Base-by-base conservation (phyloP, 768 basidiomycete species). In the Phlebiopsis flavidoalba region DNA sequence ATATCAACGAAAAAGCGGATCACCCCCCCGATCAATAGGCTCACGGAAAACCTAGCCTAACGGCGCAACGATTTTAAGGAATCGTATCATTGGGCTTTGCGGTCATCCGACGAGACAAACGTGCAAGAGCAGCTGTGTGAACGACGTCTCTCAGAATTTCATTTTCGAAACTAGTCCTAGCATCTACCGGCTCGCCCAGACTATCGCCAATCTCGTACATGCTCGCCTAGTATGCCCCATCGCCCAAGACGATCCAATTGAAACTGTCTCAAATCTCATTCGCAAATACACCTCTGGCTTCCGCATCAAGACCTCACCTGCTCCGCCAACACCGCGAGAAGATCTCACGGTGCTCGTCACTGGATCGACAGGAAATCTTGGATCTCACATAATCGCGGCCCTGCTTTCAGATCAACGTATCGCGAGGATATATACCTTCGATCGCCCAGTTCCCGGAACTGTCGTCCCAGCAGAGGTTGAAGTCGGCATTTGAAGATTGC, bases 11-110 rank as follows among this genome's bases (percentile, higher is more conserved):
- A 11, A n/a, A n/a, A n/a, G n/a, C n/a, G n/a, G n/a, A n/a, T n/a
- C n/a, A n/a, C n/a, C n/a, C n/a, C n/a, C n/a, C n/a, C n/a, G n/a
- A n/a, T n/a, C n/a, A n/a, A n/a, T n/a, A n/a, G n/a, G n/a, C 15
- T 12, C 17, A 19, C 10, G n/a, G 48, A 22, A 26, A 3, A n/a
- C 14, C 17, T 35, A 63, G 63, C 51, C 24, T 64, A 46, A 60
- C n/a, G n/a, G 60, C 47, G 63, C 63, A 2, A 64, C 63, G 1
- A 58, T 60, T 56, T 48, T 64, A 8, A 55, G 63, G 6, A 64
- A 64, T 33, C 63, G 63, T n/a, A 61, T 64, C 43, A 47, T 64
- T 15, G 60, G 59, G 63, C 56, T 10, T 45, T 64, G 8, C 48
- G 60, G n/a, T 22, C 60, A 0, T 53, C 63, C 1, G 8, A 36